Base-by-base conservation (phyloP, 805 yeast genomes). In the Candida boidinii region DNA sequence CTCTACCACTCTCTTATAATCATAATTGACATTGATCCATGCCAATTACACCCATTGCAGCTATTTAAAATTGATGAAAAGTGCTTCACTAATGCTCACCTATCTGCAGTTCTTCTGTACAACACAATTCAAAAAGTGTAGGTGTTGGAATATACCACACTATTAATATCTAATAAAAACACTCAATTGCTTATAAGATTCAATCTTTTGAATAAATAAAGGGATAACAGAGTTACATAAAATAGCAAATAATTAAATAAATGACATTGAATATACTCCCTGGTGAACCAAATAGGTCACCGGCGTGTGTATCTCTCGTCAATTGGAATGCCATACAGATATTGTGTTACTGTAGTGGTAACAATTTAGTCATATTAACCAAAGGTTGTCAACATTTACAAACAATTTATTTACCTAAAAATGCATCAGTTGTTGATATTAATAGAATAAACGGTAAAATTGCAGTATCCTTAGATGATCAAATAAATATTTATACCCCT, bases 271-370 rank as follows among this genome's bases (percentile, higher is more conserved):
- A 74, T 37, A 78, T 82, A 48, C 72, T 84, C 28, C 96, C 96
- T 2, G 96, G 96, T 2, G 84, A 83, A 49, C 92, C 92, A 14
- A 81, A 79, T 51, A 55, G 62, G 28, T 51, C 71, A 1, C 64
- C 62, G 11, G 71, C 70, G 42, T 61, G 85, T 1, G 69, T 76
- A 17, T 62, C 73, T 26, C 79, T 76, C 38, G 70, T 66, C 6
- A 57, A 60, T 24, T 86, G 95, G 95, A 74, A 73, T 35, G 64
- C 65, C 9, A 74, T 73, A 38, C 70, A 74, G 32, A 55, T 86
- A 2, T 57, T 82, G 22, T 76, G 76, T 2, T 90, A 90, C 52
- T 82, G 87, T 37, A 84, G 96, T 1, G 96, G 95, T 1, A 86
- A 86, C 57, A 86, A 85, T 51, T 62, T 90, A 43, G 81, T 90